Evolutionary conservation across 2,329 filamentous ascomycete species (phyloP).

Genomic region (Xylariaceae sp.): DNA sequence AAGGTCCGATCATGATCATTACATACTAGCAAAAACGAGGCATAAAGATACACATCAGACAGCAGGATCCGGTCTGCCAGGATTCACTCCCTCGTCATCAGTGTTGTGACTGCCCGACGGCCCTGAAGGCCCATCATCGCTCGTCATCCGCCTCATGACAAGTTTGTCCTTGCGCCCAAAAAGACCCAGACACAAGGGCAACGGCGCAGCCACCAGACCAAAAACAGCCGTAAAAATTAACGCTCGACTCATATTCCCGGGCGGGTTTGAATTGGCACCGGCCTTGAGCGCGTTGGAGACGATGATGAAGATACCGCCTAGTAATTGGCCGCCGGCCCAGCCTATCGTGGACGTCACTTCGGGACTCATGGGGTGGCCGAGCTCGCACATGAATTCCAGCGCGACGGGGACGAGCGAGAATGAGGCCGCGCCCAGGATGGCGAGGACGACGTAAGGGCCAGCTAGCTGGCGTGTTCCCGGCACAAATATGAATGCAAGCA

Average conservation of each 20-base stretch:
- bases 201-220: conserved; percentile 58
- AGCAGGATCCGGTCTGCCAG: too few species aligned
- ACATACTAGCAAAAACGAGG: too few species aligned
- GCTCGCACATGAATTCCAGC: conserved; percentile 81
- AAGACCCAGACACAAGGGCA: conserved; percentile 65
- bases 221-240: conserved; percentile 78
- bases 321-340: conserved; percentile 81
- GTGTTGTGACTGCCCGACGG: not conserved
- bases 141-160: conserved; percentile 46
- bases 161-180: conserved; percentile 59
- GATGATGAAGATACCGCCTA: conserved; percentile 82
- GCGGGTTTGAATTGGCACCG: conserved; percentile 50
- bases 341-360: conserved; percentile 80
- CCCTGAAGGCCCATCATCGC: conserved; percentile 32
- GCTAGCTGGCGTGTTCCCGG: conserved; percentile 53
- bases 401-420: conserved; percentile 81
- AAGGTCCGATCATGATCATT: too few species aligned
- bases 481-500: conserved; percentile 79
- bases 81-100: too few species aligned
- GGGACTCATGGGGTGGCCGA: conserved; percentile 81
- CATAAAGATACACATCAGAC: too few species aligned
- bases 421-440: conserved; percentile 71
- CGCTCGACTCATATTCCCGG: conserved; percentile 67
- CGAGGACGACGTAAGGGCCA: conserved; percentile 71
- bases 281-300: conserved; percentile 71